Percentiles rank a stretch among this genome's conserved stretches.
Conservation (phyloP, 1,139 yeast genomes). For the Ashbya aceris region DNA sequence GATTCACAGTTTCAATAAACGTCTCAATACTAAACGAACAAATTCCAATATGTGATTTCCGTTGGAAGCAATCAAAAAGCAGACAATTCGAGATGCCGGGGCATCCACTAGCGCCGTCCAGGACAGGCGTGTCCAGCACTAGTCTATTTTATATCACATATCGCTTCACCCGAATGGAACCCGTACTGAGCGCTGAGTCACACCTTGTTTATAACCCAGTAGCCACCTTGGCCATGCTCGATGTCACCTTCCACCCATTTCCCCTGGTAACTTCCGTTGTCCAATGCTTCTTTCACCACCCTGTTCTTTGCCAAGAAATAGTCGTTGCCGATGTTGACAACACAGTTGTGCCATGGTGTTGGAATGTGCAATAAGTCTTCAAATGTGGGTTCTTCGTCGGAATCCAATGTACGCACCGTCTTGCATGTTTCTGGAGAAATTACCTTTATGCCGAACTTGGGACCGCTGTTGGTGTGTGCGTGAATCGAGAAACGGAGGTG, state of each 20-base stretch:
- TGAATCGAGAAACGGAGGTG: conserved; percentile 53
- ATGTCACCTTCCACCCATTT: conserved; percentile 27
- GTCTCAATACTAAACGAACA: conserved; percentile 1
- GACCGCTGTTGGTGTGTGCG: conserved; percentile 50
- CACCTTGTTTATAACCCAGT: conserved; percentile 15
- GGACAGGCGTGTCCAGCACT: too few species aligned
- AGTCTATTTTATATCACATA: not conserved
- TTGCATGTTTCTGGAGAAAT: conserved; percentile 39
- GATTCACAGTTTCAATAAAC: not conserved
- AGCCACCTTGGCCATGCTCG: conserved; percentile 29
- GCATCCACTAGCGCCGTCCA: not conserved
- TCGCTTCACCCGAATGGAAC: not conserved
- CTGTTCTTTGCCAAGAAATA: conserved; percentile 31
- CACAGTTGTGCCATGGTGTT: conserved; percentile 58
- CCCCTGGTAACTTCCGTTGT: conserved; percentile 27
- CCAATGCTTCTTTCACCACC: conserved; percentile 30
- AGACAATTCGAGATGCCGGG: not conserved
- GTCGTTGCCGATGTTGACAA: conserved; percentile 35
- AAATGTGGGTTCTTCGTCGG: conserved; percentile 33
- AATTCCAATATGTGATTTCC: conserved; percentile 4
- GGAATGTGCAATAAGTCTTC: conserved; percentile 51
- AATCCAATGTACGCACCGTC: conserved; percentile 31
- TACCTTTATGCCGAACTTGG: conserved; percentile 47
- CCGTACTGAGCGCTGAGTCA: not conserved
- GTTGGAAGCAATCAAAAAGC: not conserved